Evolutionary conservation across 208 protist genomes (phyloP).

Genomic region (Endotrypanum monterogeii): DNA sequence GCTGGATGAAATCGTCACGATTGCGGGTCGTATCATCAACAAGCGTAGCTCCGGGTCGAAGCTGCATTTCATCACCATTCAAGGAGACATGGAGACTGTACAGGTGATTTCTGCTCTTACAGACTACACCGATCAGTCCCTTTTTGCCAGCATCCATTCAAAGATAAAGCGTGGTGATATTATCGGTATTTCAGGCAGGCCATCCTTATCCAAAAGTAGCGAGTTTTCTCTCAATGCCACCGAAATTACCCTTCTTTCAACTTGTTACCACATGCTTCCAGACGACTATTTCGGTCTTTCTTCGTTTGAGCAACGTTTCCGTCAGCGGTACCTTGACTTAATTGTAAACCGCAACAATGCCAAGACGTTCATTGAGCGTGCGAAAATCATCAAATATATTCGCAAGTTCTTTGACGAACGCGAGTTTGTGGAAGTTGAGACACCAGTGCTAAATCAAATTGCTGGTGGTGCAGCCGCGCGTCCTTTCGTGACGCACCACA

Average conservation of each 20-base stretch:
- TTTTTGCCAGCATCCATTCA: conserved; percentile 87
- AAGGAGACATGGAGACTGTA: conserved; percentile 92
- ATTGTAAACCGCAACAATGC: conserved; percentile 97
- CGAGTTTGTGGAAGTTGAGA: conserved; percentile 98
- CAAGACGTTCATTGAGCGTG: conserved; percentile 94
- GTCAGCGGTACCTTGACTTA: conserved; percentile 99
- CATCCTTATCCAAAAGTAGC: conserved; percentile 87
- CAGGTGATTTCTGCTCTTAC: conserved; percentile 91
- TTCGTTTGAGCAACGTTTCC: conserved; percentile 95
- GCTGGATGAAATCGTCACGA: conserved; percentile 64
- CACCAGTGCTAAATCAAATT: conserved; percentile 99
- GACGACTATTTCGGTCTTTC: conserved; percentile 93
- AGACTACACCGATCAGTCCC: conserved; percentile 69
- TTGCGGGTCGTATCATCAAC: conserved; percentile 89
- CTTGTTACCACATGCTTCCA: conserved; percentile 99
- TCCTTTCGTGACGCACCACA: conserved; percentile 99
- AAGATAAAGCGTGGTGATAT: conserved; percentile 98
- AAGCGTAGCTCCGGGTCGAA: conserved; percentile 91
- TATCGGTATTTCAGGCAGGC: conserved; percentile 95
- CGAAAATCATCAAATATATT: conserved; percentile 97
- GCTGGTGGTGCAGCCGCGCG: conserved; percentile 98
- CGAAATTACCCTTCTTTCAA: conserved; percentile 90
- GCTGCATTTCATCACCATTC: conserved; percentile 97
- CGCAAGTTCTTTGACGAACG: conserved; percentile 97
- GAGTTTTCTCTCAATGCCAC: conserved; percentile 91